Conservation (phyloP, 2,329 filamentous ascomycete species). For the Fusarium citri region DNA sequence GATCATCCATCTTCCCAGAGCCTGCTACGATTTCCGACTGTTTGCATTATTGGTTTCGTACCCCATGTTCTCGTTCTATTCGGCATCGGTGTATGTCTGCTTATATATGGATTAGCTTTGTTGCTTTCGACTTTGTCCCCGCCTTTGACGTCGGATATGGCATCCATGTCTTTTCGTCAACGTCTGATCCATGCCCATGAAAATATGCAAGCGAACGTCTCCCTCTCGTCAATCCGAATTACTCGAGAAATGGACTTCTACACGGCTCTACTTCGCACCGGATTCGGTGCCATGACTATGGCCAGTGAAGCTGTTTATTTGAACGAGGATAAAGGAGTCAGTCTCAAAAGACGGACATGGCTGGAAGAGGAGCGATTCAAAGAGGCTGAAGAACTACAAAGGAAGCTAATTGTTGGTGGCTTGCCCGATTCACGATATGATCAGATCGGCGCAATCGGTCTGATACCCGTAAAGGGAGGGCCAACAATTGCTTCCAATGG, state of each 20-base stretch:
- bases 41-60: conserved; percentile 94
- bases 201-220: conserved; percentile 93
- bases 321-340: conserved; percentile 85
- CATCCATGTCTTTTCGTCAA: conserved; percentile 61
- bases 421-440: conserved; percentile 63
- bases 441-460: conserved; percentile 64
- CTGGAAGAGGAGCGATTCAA: conserved; percentile 86
- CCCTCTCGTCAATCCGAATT: conserved; percentile 82
- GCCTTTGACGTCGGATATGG: conserved; percentile 44
- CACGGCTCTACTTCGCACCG: conserved; percentile 85
- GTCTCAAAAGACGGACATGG: conserved; percentile 84
- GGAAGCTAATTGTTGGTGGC: conserved; percentile 62
- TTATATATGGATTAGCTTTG: conserved; percentile 83
- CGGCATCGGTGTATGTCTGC: conserved; percentile 80
- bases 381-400: conserved; percentile 74
- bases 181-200: conserved; percentile 78
- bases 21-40: conserved; percentile 88
- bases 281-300: conserved; percentile 89
- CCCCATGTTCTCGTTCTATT: conserved; percentile 88
- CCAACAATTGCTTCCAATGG: conserved; percentile 62
- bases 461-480: conserved; percentile 65
- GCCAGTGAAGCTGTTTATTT: conserved; percentile 96
- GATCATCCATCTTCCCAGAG: conserved; percentile 72
- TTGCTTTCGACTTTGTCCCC: conserved; percentile 71
- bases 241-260: conserved; percentile 96